Conservation (phyloP, 306 rosid genomes). For the Cicer judaicum region DNA sequence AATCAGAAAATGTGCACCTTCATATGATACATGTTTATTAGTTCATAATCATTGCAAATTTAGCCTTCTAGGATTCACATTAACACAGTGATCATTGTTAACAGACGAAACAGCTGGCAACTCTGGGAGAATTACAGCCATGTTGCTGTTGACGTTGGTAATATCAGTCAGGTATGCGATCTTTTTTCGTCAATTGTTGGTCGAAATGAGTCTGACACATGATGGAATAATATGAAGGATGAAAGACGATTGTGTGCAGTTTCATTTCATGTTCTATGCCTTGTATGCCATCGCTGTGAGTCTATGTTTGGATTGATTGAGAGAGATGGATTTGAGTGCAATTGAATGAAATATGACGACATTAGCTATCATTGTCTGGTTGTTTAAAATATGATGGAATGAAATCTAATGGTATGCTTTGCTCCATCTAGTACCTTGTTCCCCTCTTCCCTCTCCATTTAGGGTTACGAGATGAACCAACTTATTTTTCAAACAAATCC, state of each 20-base stretch:
- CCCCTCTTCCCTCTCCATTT: neutral
- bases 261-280: slow-evolving; percentile 17
- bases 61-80: slow-evolving; percentile 25
- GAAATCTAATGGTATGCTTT: neutral
- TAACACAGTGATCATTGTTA: slow-evolving; percentile 52
- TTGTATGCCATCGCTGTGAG: slow-evolving; percentile 2
- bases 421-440: neutral
- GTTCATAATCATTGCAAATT: slow-evolving; percentile 33
- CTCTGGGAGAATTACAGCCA: slow-evolving; percentile 91
- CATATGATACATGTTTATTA: neutral
- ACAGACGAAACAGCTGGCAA: slow-evolving; percentile 94
- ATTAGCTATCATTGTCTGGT: neutral
- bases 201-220: slow-evolving; percentile 16
- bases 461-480: neutral
- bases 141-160: slow-evolving; percentile 87
- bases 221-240: slow-evolving; percentile 16
- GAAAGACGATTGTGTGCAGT: slow-evolving; percentile 5
- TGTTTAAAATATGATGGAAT: slow-evolving; percentile 5
- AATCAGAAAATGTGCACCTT: neutral
- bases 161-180: slow-evolving; percentile 69
- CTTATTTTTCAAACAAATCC: neutral
- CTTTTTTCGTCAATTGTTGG: slow-evolving; percentile 32
- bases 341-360: neutral
- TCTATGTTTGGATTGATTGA: slow-evolving; percentile 1
- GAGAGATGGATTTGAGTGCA: slow-evolving; percentile 10